Conservation (phyloP, 768 basidiomycete genomes). For the Tylopilus sp. region DNA sequence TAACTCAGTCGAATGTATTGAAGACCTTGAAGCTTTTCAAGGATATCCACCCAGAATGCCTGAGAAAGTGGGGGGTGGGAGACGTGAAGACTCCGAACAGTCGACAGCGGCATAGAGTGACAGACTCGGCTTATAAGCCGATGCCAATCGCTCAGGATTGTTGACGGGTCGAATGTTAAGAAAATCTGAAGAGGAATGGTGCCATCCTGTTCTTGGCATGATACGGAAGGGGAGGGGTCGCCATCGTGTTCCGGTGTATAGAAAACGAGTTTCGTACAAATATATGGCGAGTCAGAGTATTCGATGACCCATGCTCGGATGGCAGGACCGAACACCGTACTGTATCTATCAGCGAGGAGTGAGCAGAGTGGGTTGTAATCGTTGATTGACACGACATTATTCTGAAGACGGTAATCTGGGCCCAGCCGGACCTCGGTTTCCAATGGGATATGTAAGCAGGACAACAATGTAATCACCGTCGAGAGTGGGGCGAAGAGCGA, state of each 20-base stretch:
- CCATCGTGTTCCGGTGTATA: neutral
- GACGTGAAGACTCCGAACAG: no score
- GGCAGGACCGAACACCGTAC: neutral
- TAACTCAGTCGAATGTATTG: no score
- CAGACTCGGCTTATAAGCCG: neutral
- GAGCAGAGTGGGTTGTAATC: neutral
- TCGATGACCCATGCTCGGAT: neutral
- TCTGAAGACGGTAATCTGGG: no score
- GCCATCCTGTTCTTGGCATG: neutral
- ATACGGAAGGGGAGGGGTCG: no score
- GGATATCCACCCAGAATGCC: no score
- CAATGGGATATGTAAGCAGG: neutral
- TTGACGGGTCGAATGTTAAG: neutral
- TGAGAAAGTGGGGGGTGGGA: no score
- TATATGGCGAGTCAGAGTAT: no score
- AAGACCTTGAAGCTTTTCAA: no score
- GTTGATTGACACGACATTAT: no score
- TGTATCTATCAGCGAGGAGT: neutral
- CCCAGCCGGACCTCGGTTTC: neutral
- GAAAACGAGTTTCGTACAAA: neutral
- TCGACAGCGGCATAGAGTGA: no score
- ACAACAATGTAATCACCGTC: neutral
- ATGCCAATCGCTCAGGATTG: no score
- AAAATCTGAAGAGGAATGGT: neutral
- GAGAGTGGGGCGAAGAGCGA: neutral